Evolutionary conservation across 345 rosid genomes (phyloP).

Genomic region (Eucalyptus fibrosa): DNA sequence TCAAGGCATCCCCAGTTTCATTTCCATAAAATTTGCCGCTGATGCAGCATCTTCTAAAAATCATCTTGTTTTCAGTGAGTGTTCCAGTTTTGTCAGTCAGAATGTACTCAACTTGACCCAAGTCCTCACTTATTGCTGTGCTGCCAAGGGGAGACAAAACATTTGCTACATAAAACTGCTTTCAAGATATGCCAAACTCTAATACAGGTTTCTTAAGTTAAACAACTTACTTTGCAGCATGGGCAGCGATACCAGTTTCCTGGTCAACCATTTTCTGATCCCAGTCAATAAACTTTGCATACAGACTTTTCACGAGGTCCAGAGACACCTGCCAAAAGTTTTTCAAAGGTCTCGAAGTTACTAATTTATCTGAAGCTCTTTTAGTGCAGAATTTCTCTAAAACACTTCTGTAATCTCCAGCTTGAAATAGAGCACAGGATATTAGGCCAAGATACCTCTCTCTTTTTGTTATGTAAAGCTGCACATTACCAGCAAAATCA

Average conservation of each 20-base stretch:
- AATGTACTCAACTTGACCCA: constrained; percentile 98
- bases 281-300: constrained; percentile 96
- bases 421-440: not conserved
- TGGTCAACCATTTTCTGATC: constrained; percentile 78
- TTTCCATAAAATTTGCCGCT: constrained; percentile 75
- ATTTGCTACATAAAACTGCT: not conserved
- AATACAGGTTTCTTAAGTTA: not conserved
- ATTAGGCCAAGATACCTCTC: not conserved
- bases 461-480: not conserved
- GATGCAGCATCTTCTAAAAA: constrained; percentile 93
- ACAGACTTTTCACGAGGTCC: constrained; percentile 89
- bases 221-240: constrained; percentile 84
- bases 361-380: not conserved
- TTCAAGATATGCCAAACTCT: not conserved
- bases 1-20: constrained; percentile 83
- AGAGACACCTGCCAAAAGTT: constrained; percentile 61
- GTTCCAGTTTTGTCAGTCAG: constrained; percentile 99
- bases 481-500: not conserved
- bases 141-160: constrained; percentile 57
- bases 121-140: constrained; percentile 99
- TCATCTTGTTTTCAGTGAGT: constrained; percentile 91
- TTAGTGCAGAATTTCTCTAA: not conserved
- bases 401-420: not conserved
- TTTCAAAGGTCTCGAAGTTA: not conserved
- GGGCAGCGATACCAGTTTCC: constrained; percentile 67